Conservation (phyloP, 2,329 filamentous ascomycete genomes). For the Cercospora nicotianae region DNA sequence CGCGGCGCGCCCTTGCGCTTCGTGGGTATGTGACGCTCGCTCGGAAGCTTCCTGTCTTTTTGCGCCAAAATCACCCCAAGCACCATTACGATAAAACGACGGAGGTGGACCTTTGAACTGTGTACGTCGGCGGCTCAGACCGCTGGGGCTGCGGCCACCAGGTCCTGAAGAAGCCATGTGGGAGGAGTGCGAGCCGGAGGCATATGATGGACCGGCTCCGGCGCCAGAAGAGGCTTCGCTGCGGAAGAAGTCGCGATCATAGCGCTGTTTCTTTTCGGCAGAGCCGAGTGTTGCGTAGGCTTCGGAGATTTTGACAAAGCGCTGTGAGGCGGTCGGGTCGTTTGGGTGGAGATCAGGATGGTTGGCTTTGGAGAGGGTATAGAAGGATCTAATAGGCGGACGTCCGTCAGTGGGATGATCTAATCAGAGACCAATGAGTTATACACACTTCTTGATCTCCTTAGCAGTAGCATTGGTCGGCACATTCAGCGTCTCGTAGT, state of each 20-base stretch:
- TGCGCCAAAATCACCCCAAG: slow-evolving; percentile 67
- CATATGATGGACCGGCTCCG: slow-evolving; percentile 38
- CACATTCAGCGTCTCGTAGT: slow-evolving; percentile 83
- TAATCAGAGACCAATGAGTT: too few species aligned
- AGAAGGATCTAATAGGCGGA: slow-evolving; percentile 57
- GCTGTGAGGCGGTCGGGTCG: slow-evolving; percentile 69
- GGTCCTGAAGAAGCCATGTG: slow-evolving; percentile 53
- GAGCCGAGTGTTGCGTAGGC: slow-evolving; percentile 37
- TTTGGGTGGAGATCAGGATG: slow-evolving; percentile 87
- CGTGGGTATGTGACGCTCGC: slow-evolving; percentile 34
- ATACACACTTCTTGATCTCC: slow-evolving; percentile 74
- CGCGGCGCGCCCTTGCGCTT: slow-evolving; percentile 29
- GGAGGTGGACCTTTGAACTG: slow-evolving; percentile 84
- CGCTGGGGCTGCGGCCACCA: slow-evolving; percentile 75
- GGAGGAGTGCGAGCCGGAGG: slow-evolving; percentile 54
- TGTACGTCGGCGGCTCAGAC: slow-evolving; percentile 72
- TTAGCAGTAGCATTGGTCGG: slow-evolving; percentile 64
- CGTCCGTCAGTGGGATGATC: too few species aligned
- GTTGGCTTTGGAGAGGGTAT: slow-evolving; percentile 83
- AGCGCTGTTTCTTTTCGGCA: slow-evolving; percentile 73
- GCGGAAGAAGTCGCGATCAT: slow-evolving; percentile 70
- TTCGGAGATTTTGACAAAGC: slow-evolving; percentile 56
- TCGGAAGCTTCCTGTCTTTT: slow-evolving; percentile 55
- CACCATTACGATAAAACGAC: slow-evolving; percentile 79
- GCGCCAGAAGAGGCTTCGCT: slow-evolving; percentile 32